phyloP scores from a whole-genome alignment of 495 filamentous ascomycete genomes.

The Aeminium ludgeri region DNA sequence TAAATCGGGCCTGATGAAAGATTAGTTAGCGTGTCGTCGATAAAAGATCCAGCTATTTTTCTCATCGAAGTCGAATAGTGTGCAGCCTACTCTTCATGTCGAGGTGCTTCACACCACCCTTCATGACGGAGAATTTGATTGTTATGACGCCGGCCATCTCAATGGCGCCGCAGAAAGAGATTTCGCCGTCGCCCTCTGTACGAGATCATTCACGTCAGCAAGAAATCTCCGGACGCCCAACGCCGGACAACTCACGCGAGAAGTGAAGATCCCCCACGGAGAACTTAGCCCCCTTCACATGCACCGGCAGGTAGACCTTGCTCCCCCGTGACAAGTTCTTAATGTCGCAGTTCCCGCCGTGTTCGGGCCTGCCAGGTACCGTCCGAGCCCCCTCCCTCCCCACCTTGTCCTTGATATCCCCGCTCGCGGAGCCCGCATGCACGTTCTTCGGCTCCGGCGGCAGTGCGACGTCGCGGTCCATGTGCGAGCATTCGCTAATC shows the following conservation, averaged over 20 bases:
- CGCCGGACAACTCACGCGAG: slow-evolving; percentile 22
- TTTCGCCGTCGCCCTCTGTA: slow-evolving; percentile 72
- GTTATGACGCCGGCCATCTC: slow-evolving; percentile 94
- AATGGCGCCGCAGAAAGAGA: slow-evolving; percentile 90
- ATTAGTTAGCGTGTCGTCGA: too few relatives aligned
- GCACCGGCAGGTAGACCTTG: slow-evolving; percentile 79
- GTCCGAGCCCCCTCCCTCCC: slow-evolving; percentile 78
- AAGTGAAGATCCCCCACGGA: slow-evolving; percentile 87
- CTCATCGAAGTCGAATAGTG: too few relatives aligned
- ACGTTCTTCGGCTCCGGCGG: slow-evolving; percentile 54
- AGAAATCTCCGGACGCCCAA: background rate
- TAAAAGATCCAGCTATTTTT: too few relatives aligned
- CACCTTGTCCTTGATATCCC: slow-evolving; percentile 51
- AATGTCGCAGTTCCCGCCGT: slow-evolving; percentile 54
- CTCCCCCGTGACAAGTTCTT: slow-evolving; percentile 77
- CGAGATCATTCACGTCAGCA: slow-evolving; percentile 3
- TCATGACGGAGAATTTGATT: slow-evolving; percentile 77
- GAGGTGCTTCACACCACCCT: slow-evolving; percentile 58
- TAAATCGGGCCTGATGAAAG: slow-evolving; percentile 44
- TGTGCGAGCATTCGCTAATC: slow-evolving; percentile 47
- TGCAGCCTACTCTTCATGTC: slow-evolving; percentile 53
- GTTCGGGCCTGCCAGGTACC: slow-evolving; percentile 59
- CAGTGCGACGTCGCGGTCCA: slow-evolving; percentile 60
- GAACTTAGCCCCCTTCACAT: slow-evolving; percentile 78
- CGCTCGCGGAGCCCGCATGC: slow-evolving; percentile 44